A percentile compares a stretch with the other conserved stretches of the same genome.
Evolutionary conservation across 768 basidiomycete species (phyloP).

Genomic region (Trametes cubensis): DNA sequence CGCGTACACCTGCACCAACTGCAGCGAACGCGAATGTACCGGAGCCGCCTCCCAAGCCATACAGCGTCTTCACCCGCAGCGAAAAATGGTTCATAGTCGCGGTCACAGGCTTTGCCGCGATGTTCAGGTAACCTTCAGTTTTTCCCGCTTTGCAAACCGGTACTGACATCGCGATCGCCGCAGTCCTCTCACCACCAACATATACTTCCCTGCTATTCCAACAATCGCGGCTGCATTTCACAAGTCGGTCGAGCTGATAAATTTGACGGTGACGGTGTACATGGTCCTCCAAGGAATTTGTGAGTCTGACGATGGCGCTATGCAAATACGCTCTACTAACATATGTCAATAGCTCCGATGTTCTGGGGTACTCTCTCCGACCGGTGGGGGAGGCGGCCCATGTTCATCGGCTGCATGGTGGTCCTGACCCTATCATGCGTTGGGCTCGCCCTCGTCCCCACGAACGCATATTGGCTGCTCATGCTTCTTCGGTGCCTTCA

Average conservation of each 20-base stretch:
- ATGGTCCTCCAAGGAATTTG: constrained; percentile 69
- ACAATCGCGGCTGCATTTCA: constrained; percentile 63
- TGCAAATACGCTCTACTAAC: no score
- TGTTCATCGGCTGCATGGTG: constrained; percentile 63
- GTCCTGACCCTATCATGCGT: constrained; percentile 69
- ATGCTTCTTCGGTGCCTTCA: constrained; percentile 81
- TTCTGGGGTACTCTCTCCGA: constrained; percentile 75
- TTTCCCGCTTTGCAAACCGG: no score
- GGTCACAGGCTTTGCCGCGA: constrained; percentile 55
- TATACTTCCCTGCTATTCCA: constrained; percentile 82
- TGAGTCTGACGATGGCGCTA: constrained; percentile 32
- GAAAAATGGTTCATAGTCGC: constrained; percentile 75
- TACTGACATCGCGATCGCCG: neutral
- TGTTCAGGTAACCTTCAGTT: constrained; percentile 55
- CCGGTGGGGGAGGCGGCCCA: constrained; percentile 61
- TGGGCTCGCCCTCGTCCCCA: constrained; percentile 59
- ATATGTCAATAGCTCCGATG: constrained; percentile 39
- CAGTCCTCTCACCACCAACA: constrained; percentile 59
- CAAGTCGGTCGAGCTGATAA: constrained; percentile 71
- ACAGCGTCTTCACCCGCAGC: constrained; percentile 52
- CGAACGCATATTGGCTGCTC: constrained; percentile 72
- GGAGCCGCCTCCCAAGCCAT: constrained; percentile 22
- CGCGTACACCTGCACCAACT: neutral
- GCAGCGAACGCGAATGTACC: neutral
- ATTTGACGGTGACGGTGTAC: constrained; percentile 79